phyloP scores from a whole-genome alignment of 768 basidiomycete genomes.

The Termitomyces sp. region DNA sequence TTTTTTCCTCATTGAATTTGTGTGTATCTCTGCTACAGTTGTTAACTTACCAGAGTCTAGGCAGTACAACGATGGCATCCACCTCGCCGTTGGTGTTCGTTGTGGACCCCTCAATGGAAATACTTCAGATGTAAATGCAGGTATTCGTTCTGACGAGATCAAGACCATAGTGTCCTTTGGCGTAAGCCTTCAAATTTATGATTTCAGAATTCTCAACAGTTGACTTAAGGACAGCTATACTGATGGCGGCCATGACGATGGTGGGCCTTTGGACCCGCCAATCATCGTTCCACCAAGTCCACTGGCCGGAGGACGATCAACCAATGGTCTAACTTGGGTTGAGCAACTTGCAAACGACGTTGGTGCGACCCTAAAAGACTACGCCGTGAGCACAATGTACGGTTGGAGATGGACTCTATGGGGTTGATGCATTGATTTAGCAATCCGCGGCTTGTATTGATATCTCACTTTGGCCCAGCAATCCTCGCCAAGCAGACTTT shows the following conservation, averaged over 20 bases:
- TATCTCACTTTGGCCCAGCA: slow-evolving; percentile 48
- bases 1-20: neutral
- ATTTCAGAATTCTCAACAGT: neutral
- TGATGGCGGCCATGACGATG: slow-evolving; percentile 47
- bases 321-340: slow-evolving; percentile 50
- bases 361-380: slow-evolving; percentile 44
- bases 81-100: slow-evolving; percentile 42
- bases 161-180: slow-evolving; percentile 53
- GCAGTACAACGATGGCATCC: slow-evolving; percentile 27
- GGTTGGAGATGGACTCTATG: neutral
- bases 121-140: slow-evolving; percentile 46
- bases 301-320: slow-evolving; percentile 47
- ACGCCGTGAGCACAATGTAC: slow-evolving; percentile 34
- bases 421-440: slow-evolving; percentile 15
- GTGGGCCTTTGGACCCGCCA: slow-evolving; percentile 40
- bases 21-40: neutral
- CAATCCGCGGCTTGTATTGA: slow-evolving; percentile 45
- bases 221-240: slow-evolving; percentile 43
- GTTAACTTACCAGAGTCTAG: neutral
- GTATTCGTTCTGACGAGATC: slow-evolving; percentile 30
- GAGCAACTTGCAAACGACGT: slow-evolving; percentile 42
- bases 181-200: slow-evolving; percentile 20
- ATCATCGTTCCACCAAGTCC: slow-evolving; percentile 38
- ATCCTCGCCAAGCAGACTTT: slow-evolving; percentile 43
- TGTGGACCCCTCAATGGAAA: slow-evolving; percentile 40